Conservation (phyloP, 2,329 filamentous ascomycete genomes). For the Phialophora chinensis region DNA sequence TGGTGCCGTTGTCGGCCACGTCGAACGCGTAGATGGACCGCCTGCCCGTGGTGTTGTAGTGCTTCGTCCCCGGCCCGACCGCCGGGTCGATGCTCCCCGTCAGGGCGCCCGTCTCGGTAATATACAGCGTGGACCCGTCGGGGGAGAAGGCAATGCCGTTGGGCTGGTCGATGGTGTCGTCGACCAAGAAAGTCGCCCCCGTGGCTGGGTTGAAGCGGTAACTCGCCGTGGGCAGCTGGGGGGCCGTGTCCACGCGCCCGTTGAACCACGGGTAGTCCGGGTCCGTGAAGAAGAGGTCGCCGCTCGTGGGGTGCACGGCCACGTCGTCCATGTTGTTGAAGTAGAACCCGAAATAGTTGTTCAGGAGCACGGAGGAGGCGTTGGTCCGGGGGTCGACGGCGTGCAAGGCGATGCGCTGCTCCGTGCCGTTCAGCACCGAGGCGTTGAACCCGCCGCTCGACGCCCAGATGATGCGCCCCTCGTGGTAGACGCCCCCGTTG, state of each 20-base stretch:
- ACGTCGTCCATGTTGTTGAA: constrained; percentile 53
- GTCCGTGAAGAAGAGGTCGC: constrained; percentile 60
- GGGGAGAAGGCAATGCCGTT: constrained; percentile 54
- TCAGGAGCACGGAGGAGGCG: constrained; percentile 50
- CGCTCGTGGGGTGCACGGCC: constrained; percentile 48
- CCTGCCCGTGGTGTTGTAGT: constrained; percentile 32
- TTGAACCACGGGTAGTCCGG: constrained; percentile 50
- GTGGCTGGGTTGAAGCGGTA: constrained; percentile 49
- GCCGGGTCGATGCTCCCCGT: constrained; percentile 42
- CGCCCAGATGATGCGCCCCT: constrained; percentile 50
- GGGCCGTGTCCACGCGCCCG: constrained; percentile 45
- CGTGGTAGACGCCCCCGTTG: constrained; percentile 50
- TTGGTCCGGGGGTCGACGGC: constrained; percentile 54
- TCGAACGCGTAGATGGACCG: constrained; percentile 47
- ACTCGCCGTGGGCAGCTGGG: constrained; percentile 46
- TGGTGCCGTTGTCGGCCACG: constrained; percentile 45
- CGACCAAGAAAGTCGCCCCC: constrained; percentile 46
- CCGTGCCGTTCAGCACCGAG: constrained; percentile 42
- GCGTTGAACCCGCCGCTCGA: constrained; percentile 47
- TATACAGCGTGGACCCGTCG: constrained; percentile 48
- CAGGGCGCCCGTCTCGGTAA: constrained; percentile 49
- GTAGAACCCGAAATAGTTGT: constrained; percentile 56
- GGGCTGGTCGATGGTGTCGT: constrained; percentile 49
- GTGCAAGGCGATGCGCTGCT: constrained; percentile 51
- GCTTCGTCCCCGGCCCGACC: constrained; percentile 10